Evolutionary conservation across 225 moss, liverwort and hornwort genomes (phyloP).

Genomic region (Pseudoscleropodium purum): DNA sequence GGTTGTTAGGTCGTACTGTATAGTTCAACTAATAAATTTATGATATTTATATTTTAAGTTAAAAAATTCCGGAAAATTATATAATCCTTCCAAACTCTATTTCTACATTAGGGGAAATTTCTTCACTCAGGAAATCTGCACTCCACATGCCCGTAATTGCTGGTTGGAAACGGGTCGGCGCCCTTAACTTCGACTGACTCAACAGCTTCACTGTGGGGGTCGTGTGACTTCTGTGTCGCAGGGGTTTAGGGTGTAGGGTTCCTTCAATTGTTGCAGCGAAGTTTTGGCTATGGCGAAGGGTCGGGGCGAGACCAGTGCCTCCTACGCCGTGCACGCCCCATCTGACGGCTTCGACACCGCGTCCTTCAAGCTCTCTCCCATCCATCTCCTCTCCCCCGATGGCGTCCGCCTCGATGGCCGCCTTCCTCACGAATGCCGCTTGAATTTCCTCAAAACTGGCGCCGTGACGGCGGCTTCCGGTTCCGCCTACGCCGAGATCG

Average conservation of each 20-base stretch:
- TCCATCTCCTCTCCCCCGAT: slow-evolving; percentile 27
- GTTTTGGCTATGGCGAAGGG: slow-evolving; percentile 24
- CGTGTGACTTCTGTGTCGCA: neutral
- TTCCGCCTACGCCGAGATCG: slow-evolving; percentile 87
- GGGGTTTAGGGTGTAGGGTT: neutral
- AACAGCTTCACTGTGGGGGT: too few relatives aligned
- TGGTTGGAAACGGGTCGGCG: too few relatives aligned
- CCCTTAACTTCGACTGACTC: neutral
- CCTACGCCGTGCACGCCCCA: slow-evolving; percentile 2
- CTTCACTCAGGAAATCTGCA: too few relatives aligned
- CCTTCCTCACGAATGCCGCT: slow-evolving; percentile 45
- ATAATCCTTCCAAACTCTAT: too few relatives aligned
- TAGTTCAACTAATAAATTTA: too few relatives aligned
- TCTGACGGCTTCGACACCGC: neutral
- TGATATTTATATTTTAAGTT: too few relatives aligned
- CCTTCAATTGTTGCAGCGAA: neutral
- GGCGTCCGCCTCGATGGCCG: slow-evolving; percentile 62
- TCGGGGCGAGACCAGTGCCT: slow-evolving; percentile 5
- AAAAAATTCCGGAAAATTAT: too few relatives aligned
- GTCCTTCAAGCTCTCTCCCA: neutral
- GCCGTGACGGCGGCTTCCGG: slow-evolving; percentile 79
- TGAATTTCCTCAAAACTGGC: slow-evolving; percentile 60
- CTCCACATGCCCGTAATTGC: too few relatives aligned
- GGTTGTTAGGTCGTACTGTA: too few relatives aligned
- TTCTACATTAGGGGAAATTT: too few relatives aligned